Conservation (phyloP, 1,284 basidiomycete species). For the Cutaneotrichosporon arboriforme region DNA sequence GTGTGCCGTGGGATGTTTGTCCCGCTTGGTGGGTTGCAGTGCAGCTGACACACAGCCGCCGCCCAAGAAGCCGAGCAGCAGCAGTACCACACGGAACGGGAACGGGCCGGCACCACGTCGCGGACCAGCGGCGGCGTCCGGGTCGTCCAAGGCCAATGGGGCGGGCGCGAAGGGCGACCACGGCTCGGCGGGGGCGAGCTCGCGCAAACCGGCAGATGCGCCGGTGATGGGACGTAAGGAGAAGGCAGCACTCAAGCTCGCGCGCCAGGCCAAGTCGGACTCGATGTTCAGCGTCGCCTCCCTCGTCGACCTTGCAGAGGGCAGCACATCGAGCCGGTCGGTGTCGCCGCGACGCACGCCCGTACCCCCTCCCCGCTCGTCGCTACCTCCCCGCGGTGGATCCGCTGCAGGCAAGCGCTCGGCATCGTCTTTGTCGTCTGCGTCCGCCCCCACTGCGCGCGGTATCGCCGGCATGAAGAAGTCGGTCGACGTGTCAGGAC, state of each 20-base stretch:
- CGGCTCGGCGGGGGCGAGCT: neutral
- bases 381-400: neutral
- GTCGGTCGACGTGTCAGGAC: conserved; percentile 14
- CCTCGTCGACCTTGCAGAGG: conserved; percentile 26
- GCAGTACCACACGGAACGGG: neutral
- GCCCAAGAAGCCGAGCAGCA: neutral
- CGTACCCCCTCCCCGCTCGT: neutral
- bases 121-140: neutral
- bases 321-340: conserved; percentile 5
- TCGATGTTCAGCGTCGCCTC: conserved; percentile 32
- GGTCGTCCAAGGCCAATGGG: neutral
- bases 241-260: conserved; percentile 17
- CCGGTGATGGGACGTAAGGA: conserved; percentile 34
- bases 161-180: neutral
- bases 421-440: no score
- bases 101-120: neutral
- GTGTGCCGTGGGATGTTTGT: neutral
- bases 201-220: conserved; percentile 14
- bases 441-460: neutral
- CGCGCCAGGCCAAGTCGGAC: conserved; percentile 8
- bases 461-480: conserved; percentile 17
- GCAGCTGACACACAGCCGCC: conserved; percentile 1
- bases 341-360: neutral
- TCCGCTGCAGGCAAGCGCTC: neutral
- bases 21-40: no score